Conservation (phyloP, 1,139 yeast species). For the Debaryomyces coudertii region DNA sequence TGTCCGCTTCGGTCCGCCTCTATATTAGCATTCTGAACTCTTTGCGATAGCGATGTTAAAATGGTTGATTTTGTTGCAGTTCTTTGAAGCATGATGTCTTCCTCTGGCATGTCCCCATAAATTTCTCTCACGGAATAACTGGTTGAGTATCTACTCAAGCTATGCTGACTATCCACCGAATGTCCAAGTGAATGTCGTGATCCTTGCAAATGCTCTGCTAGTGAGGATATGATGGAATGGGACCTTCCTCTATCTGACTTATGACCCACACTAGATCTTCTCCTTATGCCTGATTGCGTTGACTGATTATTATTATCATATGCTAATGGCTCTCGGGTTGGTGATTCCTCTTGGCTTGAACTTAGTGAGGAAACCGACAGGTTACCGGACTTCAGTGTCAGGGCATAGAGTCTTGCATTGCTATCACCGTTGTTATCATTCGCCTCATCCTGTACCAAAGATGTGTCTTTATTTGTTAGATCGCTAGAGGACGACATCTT, state of each 20-base stretch:
- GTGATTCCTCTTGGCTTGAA: constrained; percentile 2
- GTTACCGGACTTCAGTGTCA: background rate
- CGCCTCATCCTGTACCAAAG: background rate
- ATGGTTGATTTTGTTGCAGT: constrained; percentile 41
- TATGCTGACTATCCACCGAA: constrained; percentile 5
- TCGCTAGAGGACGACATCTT: background rate
- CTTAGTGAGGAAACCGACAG: background rate
- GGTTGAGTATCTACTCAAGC: constrained; percentile 18
- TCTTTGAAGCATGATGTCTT: constrained; percentile 32
- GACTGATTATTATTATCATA: background rate
- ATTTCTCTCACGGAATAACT: constrained; percentile 33
- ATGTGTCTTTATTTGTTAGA: background rate
- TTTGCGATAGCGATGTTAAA: constrained; percentile 27
- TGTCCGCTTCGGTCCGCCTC: constrained; percentile 11
- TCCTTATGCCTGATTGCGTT: background rate
- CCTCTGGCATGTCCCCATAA: constrained; percentile 30
- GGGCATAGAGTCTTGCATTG: background rate
- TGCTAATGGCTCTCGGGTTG: background rate
- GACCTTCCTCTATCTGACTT: background rate
- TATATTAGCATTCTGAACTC: constrained; percentile 21
- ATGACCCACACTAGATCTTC: background rate
- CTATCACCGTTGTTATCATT: background rate
- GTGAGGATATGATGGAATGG: background rate
- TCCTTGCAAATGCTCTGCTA: background rate
- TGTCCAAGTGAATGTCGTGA: constrained; percentile 3